Conservation (phyloP, 2,329 filamentous ascomycete species). For the Paracoccidioides brasiliensis region DNA sequence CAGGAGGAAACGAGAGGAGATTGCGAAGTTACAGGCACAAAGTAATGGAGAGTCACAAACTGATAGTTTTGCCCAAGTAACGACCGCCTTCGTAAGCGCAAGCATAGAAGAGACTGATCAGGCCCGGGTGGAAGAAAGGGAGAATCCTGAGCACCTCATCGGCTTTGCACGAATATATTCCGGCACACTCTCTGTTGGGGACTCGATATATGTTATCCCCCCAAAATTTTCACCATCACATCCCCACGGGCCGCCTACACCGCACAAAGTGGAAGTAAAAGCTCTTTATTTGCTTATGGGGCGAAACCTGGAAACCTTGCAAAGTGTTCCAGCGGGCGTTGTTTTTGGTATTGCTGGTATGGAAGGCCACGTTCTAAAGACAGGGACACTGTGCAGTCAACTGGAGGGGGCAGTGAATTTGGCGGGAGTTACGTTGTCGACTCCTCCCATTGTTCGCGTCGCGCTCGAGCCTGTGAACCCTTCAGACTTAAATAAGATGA, state of each 20-base stretch:
- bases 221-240: constrained; percentile 83
- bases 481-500: constrained; percentile 87
- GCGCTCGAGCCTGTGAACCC: constrained; percentile 90
- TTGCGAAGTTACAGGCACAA: constrained; percentile 62
- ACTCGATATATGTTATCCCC: constrained; percentile 78
- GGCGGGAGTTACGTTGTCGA: constrained; percentile 67
- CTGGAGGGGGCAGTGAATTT: constrained; percentile 79
- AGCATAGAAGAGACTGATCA: constrained; percentile 41
- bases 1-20: constrained; percentile 76
- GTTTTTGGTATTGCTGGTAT: constrained; percentile 91
- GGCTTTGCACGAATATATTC: constrained; percentile 93
- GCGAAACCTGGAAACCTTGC: constrained; percentile 66
- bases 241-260: constrained; percentile 57
- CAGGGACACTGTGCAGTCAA: constrained; percentile 81
- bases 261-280: constrained; percentile 70
- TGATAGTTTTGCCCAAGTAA: constrained; percentile 43
- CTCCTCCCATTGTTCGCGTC: constrained; percentile 86
- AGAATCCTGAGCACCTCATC: constrained; percentile 75
- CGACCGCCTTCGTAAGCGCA: constrained; percentile 47
- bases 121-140: constrained; percentile 42
- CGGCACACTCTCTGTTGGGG: constrained; percentile 75
- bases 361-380: constrained; percentile 88
- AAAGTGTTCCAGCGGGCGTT: constrained; percentile 78
- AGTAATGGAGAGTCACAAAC: constrained; percentile 26
- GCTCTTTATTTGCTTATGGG: constrained; percentile 96